These are phyloP conservation scores for Boletus pseudo-olivaceus DNA, from an alignment of 768 basidiomycete genomes.

Conservation along the genomic window DNA sequence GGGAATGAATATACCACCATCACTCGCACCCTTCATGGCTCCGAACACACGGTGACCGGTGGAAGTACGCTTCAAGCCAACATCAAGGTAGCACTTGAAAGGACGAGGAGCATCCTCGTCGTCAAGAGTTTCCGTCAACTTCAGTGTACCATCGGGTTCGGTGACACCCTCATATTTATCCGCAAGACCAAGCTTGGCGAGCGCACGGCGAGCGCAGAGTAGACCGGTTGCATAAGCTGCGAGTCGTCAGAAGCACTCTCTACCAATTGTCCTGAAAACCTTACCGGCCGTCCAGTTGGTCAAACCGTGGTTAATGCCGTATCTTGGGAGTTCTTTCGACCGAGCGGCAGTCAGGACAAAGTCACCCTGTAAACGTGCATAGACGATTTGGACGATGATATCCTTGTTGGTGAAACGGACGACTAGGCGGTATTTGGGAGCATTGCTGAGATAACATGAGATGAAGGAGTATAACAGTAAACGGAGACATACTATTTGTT, in stretches of 20 bases:
- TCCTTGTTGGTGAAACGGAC: constrained; percentile 99
- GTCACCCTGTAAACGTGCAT: constrained; percentile 97
- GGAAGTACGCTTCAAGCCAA: constrained; percentile 95
- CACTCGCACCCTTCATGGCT: constrained; percentile 97
- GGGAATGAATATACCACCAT: constrained; percentile 97
- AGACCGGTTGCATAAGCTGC: constrained; percentile 96
- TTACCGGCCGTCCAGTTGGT: constrained; percentile 98
- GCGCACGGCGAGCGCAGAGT: constrained; percentile 88
- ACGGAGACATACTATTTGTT: constrained; percentile 83
- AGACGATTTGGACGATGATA: constrained; percentile 92
- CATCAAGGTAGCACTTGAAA: constrained; percentile 99
- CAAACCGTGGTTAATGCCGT: constrained; percentile 96
- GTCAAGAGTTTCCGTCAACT: constrained; percentile 80
- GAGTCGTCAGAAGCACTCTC: constrained; percentile 1
- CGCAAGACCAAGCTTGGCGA: constrained; percentile 92
- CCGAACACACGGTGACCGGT: constrained; percentile 97
- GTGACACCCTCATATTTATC: constrained; percentile 96
- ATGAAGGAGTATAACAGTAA: background rate
- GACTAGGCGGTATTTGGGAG: constrained; percentile 96
- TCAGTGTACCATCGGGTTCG: constrained; percentile 86
- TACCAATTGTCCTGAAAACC: constrained; percentile 10
- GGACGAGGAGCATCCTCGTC: constrained; percentile 93
- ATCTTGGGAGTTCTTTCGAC: constrained; percentile 89
- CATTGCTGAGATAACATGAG: constrained; percentile 55
- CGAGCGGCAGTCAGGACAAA: constrained; percentile 85